A percentile compares a stretch with the other conserved stretches of the same genome.
These are phyloP conservation scores for Luffa acutangula DNA, from an alignment of 306 rosid species.

Conservation along the genomic window DNA sequence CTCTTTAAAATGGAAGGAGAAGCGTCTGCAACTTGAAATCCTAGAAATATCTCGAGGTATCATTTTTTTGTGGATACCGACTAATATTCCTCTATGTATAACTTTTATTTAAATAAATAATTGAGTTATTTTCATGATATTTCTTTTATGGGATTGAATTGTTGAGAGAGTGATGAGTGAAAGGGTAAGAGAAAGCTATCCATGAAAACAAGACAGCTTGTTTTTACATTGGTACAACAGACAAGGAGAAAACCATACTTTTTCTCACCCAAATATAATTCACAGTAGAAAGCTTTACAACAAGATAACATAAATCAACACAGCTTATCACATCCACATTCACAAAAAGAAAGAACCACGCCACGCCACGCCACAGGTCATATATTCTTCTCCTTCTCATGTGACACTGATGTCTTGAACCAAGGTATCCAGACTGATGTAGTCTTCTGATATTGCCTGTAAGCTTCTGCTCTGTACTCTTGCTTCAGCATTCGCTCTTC, in stretches of 20 bases:
- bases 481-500: conserved; percentile 71
- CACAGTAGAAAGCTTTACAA: not conserved
- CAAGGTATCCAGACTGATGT: conserved; percentile 89
- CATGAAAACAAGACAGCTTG: not conserved
- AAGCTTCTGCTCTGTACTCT: conserved; percentile 62
- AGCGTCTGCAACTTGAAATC: no score
- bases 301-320: not conserved
- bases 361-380: not conserved
- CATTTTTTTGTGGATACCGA: no score
- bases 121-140: no score
- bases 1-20: no score
- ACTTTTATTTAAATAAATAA: no score
- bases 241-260: not conserved
- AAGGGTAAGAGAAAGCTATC: not conserved
- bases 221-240: not conserved
- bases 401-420: conserved; percentile 44
- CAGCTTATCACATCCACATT: not conserved
- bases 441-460: conserved; percentile 67
- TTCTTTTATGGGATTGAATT: not conserved
- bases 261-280: not conserved
- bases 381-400: conserved; percentile 46
- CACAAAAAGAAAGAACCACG: not conserved
- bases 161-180: not conserved
- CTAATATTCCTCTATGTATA: no score
- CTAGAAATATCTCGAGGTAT: no score